Base-by-base conservation (phyloP, 805 yeast species). In the Hanseniaspora pseudoguilliermondii region DNA sequence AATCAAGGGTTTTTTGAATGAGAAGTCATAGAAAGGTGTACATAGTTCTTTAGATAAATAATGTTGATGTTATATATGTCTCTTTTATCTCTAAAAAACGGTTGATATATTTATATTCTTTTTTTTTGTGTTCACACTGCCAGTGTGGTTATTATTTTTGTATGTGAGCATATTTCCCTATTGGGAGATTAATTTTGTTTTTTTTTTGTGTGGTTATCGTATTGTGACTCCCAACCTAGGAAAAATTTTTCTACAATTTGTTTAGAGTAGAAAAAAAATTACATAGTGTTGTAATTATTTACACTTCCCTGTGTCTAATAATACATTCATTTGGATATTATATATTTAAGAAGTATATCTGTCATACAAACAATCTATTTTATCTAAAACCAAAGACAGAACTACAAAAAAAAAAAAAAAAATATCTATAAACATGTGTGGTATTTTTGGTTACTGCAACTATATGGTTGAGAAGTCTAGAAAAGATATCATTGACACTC, bases 381-480 rank as follows among this genome's bases (percentile, higher is more conserved):
- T 11, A 34, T 11, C 7, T 27, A n/a, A 18, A 8, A 39, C 11
- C 34, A 5, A 29, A 39, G 20, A 39, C 2, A 18, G 20, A 20
- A 4, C 10, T 20, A 34, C 5, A 11, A 32, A 34, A 32, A 10
- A 29, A 46, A 46, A 18, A 32, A 18, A n/a, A 34, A 9, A 27
- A 3, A 7, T 5, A 35, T 21, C 11, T 32, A 35, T 34, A 46
- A 25, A 47, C 13, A 75, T 75, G 78, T 75, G 99, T 80, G 99
- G 99, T 70, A 93, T 93, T 69, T 93, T 93, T 72, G 99, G 98
- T 62, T 93, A 93, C 73, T 90, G 93, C 64, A 93, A 93, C 78
- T 93, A 86, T 71, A 78, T 91, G 68, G 96, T 88, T 58, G 96
- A 89, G 63, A 86, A 82, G 69, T 76, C 89, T 54, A 79, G 97